Evolutionary conservation across 140 eudicot species (phyloP).

Genomic region (Oenanthe javanica): DNA sequence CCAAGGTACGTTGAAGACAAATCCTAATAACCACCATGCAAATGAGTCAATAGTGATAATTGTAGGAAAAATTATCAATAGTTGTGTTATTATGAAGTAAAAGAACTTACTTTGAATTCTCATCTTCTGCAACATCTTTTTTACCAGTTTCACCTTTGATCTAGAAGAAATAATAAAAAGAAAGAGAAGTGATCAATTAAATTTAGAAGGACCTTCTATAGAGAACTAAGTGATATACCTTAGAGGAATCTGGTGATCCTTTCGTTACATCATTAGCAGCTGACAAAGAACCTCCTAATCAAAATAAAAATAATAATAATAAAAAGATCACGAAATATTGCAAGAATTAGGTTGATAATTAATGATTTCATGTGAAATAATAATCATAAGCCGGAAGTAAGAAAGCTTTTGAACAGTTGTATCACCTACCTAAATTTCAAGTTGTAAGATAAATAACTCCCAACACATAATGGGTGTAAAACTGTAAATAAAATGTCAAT

Average conservation of each 20-base stretch:
- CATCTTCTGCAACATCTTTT: conserved; percentile 48
- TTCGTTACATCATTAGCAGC: conserved; percentile 55
- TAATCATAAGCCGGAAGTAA: not conserved
- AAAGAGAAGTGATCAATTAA: not conserved
- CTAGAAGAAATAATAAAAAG: conserved; percentile 28
- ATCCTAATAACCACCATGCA: conserved; percentile 34
- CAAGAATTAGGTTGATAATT: not conserved
- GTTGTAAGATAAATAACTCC: not conserved
- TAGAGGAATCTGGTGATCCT: conserved; percentile 43
- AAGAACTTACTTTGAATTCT: conserved; percentile 66
- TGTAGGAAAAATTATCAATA: not conserved
- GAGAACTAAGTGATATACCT: conserved; percentile 36
- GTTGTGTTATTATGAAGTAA: conserved; percentile 8
- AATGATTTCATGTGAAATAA: not conserved
- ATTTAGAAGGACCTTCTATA: conserved; percentile 7
- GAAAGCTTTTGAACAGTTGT: not conserved
- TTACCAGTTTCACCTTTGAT: conserved; percentile 31
- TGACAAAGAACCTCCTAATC: conserved; percentile 39
- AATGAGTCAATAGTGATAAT: conserved; percentile 20
- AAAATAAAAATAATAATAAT: too few relatives aligned
- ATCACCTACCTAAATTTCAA: not conserved
- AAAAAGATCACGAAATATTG: not conserved
- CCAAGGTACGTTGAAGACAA: conserved; percentile 84
- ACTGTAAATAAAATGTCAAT: not conserved
- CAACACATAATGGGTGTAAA: not conserved